Percentiles rank a stretch among this genome's conserved stretches.
phyloP scores from a whole-genome alignment of 2,329 filamentous ascomycete genomes.

The Geoglossum cookeanum region DNA sequence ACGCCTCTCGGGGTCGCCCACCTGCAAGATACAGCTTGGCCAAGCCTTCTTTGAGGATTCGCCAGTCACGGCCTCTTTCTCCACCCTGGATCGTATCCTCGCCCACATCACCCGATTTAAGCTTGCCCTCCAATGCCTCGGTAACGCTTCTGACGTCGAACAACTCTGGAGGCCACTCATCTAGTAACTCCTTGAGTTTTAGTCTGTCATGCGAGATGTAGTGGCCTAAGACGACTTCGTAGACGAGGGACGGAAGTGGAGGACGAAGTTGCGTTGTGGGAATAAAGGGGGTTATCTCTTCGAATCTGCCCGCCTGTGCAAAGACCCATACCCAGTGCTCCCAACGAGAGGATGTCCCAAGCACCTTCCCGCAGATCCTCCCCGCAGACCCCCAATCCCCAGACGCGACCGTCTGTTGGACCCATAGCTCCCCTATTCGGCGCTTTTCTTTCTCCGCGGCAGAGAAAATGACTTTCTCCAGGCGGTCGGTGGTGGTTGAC shows the following conservation, averaged over 20 bases:
- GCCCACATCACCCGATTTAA: conserved; percentile 54
- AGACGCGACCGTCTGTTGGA: conserved; percentile 61
- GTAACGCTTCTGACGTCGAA: conserved; percentile 65
- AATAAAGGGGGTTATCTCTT: conserved; percentile 74
- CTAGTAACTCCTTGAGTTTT: conserved; percentile 59
- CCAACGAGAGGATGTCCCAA: conserved; percentile 66
- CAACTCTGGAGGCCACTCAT: conserved; percentile 66
- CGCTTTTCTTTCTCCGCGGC: conserved; percentile 72
- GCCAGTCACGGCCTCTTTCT: conserved; percentile 62
- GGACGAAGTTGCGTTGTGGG: conserved; percentile 61
- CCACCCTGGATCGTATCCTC: conserved; percentile 61
- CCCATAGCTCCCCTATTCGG: conserved; percentile 81
- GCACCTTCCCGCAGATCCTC: conserved; percentile 60
- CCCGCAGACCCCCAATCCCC: conserved; percentile 64
- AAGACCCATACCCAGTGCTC: conserved; percentile 94
- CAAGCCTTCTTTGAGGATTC: conserved; percentile 68
- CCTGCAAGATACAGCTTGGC: conserved; percentile 70
- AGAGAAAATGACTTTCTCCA: conserved; percentile 39
- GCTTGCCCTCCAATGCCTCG: conserved; percentile 61
- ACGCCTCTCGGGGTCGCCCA: conserved; percentile 62
- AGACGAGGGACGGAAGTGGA: conserved; percentile 61
- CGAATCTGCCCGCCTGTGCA: conserved; percentile 65
- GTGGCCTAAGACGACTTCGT: conserved; percentile 75
- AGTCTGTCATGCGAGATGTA: conserved; percentile 65
- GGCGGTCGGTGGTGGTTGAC: conserved; percentile 40